phyloP scores from a whole-genome alignment of 2,329 filamentous ascomycete species.

The Penicillium sp. region DNA sequence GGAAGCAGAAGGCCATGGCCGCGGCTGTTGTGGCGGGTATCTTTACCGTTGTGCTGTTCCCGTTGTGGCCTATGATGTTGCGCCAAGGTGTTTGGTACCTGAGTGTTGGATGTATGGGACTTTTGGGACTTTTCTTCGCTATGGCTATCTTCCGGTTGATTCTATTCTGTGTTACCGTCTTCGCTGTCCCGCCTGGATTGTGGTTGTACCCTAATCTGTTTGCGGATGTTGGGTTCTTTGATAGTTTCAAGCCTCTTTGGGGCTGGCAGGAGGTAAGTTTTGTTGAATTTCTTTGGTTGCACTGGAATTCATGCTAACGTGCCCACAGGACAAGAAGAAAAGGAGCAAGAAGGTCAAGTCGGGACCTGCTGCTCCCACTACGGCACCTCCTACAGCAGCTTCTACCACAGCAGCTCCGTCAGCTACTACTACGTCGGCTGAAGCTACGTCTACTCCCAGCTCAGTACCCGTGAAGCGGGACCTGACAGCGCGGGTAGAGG shows the following conservation, averaged over 20 bases:
- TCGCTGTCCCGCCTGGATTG: slow-evolving; percentile 79
- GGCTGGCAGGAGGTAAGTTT: slow-evolving; percentile 89
- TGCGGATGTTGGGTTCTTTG: slow-evolving; percentile 97
- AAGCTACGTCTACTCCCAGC: slow-evolving; percentile 35
- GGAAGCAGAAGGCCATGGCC: slow-evolving; percentile 91
- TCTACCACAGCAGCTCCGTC: slow-evolving; percentile 20
- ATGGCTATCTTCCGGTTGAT: slow-evolving; percentile 98
- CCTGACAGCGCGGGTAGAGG: slow-evolving; percentile 48
- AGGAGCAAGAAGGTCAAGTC: slow-evolving; percentile 42
- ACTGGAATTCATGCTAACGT: not conserved
- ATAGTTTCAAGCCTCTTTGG: slow-evolving; percentile 94
- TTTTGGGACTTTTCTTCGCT: slow-evolving; percentile 90
- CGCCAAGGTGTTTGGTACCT: slow-evolving; percentile 96
- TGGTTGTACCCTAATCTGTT: slow-evolving; percentile 98
- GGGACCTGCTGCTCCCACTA: slow-evolving; percentile 9
- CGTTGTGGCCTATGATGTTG: slow-evolving; percentile 89
- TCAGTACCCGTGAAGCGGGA: slow-evolving; percentile 37
- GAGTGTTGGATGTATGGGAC: slow-evolving; percentile 86
- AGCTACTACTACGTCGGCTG: slow-evolving; percentile 38
- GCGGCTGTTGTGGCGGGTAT: slow-evolving; percentile 78
- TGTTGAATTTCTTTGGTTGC: not conserved
- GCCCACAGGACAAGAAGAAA: slow-evolving; percentile 30
- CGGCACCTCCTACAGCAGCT: no score
- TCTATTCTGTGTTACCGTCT: slow-evolving; percentile 90
- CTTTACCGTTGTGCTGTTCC: slow-evolving; percentile 90